phyloP scores from a whole-genome alignment of 345 rosid species.

The Cardamine resedifolia region DNA sequence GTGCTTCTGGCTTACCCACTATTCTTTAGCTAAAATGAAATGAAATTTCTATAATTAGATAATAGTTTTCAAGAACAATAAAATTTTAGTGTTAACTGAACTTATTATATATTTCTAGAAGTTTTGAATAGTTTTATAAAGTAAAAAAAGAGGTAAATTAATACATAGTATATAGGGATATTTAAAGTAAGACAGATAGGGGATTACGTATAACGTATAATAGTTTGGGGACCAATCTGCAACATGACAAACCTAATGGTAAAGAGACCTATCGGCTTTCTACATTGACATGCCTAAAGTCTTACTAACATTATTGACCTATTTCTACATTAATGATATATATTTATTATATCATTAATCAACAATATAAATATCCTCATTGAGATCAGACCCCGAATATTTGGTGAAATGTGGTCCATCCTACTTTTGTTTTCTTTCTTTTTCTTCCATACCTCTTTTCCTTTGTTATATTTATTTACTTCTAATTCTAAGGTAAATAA shows the following conservation, averaged over 20 bases:
- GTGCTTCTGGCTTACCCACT: not conserved
- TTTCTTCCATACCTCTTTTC: conserved; percentile 7
- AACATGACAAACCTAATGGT: conserved; percentile 27
- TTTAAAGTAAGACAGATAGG: not conserved
- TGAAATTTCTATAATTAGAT: not conserved
- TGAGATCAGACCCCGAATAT: conserved; percentile 32
- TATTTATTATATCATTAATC: not conserved
- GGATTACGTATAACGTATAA: conserved; percentile 18
- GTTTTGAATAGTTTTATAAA: not conserved
- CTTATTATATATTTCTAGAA: not conserved
- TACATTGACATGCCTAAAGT: conserved; percentile 37
- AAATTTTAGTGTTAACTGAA: not conserved
- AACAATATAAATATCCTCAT: not conserved
- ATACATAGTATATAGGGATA: not conserved
- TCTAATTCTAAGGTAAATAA: conserved; percentile 8
- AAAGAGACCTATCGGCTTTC: conserved; percentile 20
- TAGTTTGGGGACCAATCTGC: conserved; percentile 36
- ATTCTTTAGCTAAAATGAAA: not conserved
- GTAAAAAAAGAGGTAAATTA: not conserved
- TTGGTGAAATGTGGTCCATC: conserved; percentile 33
- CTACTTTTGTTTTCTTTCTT: conserved; percentile 3
- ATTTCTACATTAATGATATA: no score
- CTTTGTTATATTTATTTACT: not conserved
- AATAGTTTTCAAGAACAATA: no score
- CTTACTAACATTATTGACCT: conserved; percentile 34